Evolutionary conservation across 176 grass and related monocot genomes (phyloP).

Genomic region (Leersia perrieri): DNA sequence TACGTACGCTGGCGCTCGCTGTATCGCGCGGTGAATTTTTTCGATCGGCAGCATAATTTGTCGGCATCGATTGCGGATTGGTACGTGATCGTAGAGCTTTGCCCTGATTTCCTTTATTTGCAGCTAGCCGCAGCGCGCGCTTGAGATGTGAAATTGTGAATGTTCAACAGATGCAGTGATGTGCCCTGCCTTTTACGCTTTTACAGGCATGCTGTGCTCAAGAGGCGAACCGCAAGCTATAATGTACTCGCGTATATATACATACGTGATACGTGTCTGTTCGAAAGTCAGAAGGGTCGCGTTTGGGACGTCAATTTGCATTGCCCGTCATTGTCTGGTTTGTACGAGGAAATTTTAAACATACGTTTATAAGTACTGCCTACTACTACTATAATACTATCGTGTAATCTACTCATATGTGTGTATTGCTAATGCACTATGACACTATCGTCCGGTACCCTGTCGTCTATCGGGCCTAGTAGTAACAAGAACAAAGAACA

Average conservation of each 20-base stretch:
- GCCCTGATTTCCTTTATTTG: neutral
- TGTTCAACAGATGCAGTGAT: neutral
- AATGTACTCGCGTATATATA: neutral
- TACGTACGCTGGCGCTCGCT: neutral
- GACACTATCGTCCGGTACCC: neutral
- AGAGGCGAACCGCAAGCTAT: neutral
- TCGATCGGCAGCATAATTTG: neutral
- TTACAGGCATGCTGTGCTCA: neutral
- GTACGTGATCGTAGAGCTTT: neutral
- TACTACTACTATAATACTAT: no score
- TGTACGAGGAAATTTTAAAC: neutral
- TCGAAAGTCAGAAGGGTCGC: neutral
- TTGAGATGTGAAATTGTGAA: slow-evolving; percentile 1
- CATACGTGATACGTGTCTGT: neutral
- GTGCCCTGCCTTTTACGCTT: neutral
- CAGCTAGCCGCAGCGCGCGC: neutral
- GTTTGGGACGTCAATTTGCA: neutral
- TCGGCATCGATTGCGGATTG: neutral
- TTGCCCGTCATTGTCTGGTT: no score
- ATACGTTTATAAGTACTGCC: neutral
- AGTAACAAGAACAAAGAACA: neutral
- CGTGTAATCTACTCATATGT: no score
- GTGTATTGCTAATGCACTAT: neutral
- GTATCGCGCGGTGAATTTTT: neutral
- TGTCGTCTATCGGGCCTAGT: neutral